Evolutionary conservation across 192 early-diverging fungal species (phyloP), one percentile per base, ranked within the genome.

Genomic region (Coemansia sp.): DNA sequence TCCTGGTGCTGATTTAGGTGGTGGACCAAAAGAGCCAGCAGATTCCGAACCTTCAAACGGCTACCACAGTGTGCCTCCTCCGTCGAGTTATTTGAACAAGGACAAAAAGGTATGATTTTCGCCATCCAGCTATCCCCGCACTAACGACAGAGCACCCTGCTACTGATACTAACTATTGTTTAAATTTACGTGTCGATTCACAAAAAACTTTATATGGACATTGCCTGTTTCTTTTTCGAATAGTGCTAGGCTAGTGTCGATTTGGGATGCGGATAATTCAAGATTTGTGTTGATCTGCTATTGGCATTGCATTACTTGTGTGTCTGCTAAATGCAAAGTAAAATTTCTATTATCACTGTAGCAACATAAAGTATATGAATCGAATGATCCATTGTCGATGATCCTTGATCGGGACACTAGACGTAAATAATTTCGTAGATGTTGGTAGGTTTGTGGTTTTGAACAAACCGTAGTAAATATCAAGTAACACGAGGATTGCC

Each of bases 11-110:
- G 57, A 18, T 35, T 26, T 41, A 21, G 33, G 60, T 59, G 12
- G 20, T 5, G 66, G 39, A 11, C 23, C 33, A 36, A 44, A 38
- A 34, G 20, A 45, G 7, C 4, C 45, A 9, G 21, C 34, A 2
- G 38, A 51, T 56, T 35, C 14, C 4, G 65, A 57, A 15, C 20
- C 56, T 6, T 53, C 67, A 10, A 43, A 64, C 24, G 72, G 72
- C 30, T 81, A 81, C 34, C 78, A 81, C 60, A 81, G n/a, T 49
- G 78, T 81, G n/a, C 78, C 78, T 26, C 78, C 78, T 4, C 78
- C 78, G 1, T 8, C 69, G 26, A 68, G 39, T 59, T 81, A 81
- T 44, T 33, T 58, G 14, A 66, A 55, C 20, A 67, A 49, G n/a
- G 56, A 71, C 46, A 65, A 68, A 20, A 68, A 72, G 71, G 71